phyloP scores from a whole-genome alignment of 805 yeast species.

The Ogataea salicorniae region DNA sequence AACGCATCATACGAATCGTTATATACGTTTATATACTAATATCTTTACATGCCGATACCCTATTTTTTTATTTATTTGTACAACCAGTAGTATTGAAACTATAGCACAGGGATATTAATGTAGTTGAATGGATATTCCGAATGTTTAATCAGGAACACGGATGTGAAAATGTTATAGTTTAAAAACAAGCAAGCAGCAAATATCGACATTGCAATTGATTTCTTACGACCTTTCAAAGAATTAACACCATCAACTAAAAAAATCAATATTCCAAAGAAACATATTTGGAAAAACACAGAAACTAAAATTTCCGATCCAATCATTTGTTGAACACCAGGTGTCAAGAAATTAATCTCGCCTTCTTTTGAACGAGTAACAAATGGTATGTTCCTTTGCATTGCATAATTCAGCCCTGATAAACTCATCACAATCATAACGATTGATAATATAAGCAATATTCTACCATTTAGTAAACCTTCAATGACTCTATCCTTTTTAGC shows the following conservation, averaged over 20 bases:
- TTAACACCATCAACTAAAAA: slow-evolving; percentile 29
- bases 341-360: slow-evolving; percentile 42
- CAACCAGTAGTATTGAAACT: not conserved
- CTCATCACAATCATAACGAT: slow-evolving; percentile 39
- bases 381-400: slow-evolving; percentile 56
- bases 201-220: slow-evolving; percentile 15
- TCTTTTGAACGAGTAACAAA: slow-evolving; percentile 50
- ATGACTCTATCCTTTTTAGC: slow-evolving; percentile 35
- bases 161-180: slow-evolving; percentile 37
- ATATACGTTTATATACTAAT: too few relatives aligned
- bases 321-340: slow-evolving; percentile 65
- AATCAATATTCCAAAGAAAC: slow-evolving; percentile 39
- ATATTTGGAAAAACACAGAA: slow-evolving; percentile 45
- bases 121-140: slow-evolving; percentile 42
- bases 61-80: too few relatives aligned
- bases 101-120: slow-evolving; percentile 15
- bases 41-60: too few relatives aligned
- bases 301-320: slow-evolving; percentile 63
- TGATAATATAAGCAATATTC: slow-evolving; percentile 25
- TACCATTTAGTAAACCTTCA: slow-evolving; percentile 15
- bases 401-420: slow-evolving; percentile 61
- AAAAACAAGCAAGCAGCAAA: slow-evolving; percentile 31
- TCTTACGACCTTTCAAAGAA: slow-evolving; percentile 2
- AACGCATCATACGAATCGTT: not conserved
- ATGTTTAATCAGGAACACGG: slow-evolving; percentile 42